These are phyloP conservation scores for Hypoxylon sp. DNA, from an alignment of 2,329 filamentous ascomycete species.

Conservation along the genomic window DNA sequence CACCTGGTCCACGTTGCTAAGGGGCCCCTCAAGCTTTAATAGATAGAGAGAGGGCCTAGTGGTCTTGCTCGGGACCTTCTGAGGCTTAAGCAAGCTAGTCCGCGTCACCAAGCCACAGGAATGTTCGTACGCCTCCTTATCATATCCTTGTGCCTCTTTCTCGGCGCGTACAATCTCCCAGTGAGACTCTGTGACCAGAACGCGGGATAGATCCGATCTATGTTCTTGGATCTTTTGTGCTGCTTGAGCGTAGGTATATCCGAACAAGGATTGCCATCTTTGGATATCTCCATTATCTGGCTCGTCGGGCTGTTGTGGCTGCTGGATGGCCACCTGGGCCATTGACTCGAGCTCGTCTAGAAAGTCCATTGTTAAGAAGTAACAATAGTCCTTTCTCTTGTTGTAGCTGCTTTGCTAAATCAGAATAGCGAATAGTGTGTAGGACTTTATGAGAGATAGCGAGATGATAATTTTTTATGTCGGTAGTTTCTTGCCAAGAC, in stretches of 20 bases:
- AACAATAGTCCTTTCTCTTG: not conserved
- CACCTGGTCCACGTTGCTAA: conserved; percentile 1
- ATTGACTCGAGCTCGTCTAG: conserved; percentile 37
- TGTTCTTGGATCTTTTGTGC: conserved; percentile 26
- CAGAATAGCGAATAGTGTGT: not conserved
- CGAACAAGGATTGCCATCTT: conserved; percentile 38
- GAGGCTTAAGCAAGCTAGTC: not conserved
- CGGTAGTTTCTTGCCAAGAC: no score
- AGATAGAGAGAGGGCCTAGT: conserved; percentile 1
- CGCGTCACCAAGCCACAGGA: conserved; percentile 5
- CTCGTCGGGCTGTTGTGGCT: conserved; percentile 12
- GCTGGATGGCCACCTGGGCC: conserved; percentile 18
- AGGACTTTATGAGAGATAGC: no score
- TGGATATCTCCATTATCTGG: conserved; percentile 17
- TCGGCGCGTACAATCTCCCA: conserved; percentile 30
- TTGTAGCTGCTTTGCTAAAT: not conserved
- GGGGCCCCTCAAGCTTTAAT: conserved; percentile 10
- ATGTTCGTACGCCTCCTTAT: conserved; percentile 40
- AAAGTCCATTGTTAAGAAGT: not conserved
- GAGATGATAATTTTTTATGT: no score
- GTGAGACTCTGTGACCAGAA: conserved; percentile 20
- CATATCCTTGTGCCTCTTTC: conserved; percentile 31
- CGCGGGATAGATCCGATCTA: conserved; percentile 16
- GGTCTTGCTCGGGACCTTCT: not conserved
- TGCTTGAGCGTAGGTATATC: conserved; percentile 21